A percentile compares a stretch with the other conserved stretches of the same genome.
phyloP scores from a whole-genome alignment of 768 basidiomycete genomes.

The Lepiota brunneoincarnata region DNA sequence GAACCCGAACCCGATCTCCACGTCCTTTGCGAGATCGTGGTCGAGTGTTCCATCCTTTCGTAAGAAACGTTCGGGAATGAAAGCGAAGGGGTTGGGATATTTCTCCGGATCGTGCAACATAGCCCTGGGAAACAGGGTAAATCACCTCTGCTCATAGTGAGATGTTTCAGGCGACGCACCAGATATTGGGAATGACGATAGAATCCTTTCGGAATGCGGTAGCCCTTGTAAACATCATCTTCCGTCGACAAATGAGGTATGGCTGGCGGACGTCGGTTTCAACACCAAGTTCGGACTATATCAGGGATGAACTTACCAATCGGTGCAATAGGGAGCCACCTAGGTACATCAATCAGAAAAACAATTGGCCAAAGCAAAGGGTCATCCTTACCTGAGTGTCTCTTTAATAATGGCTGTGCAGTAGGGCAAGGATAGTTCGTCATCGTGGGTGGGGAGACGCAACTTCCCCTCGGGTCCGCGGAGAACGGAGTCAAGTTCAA shows the following conservation, averaged over 20 bases:
- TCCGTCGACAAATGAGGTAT: conserved; percentile 24
- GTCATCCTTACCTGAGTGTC: conserved; percentile 17
- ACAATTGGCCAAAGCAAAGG: background rate
- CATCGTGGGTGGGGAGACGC: conserved; percentile 32
- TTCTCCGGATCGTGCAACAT: conserved; percentile 36
- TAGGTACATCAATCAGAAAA: background rate
- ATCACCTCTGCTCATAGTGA: background rate
- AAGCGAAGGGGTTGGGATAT: conserved; percentile 43
- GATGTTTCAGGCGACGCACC: conserved; percentile 15
- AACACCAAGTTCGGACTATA: background rate
- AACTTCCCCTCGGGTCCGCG: conserved; percentile 27
- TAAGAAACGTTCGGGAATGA: conserved; percentile 50
- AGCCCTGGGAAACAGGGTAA: conserved; percentile 23
- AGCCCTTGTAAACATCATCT: conserved; percentile 40
- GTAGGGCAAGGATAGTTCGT: conserved; percentile 32
- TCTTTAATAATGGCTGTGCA: conserved; percentile 32
- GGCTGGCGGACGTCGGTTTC: conserved; percentile 17
- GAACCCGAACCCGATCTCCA: conserved; percentile 51
- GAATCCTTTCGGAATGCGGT: conserved; percentile 38
- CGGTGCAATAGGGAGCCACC: conserved; percentile 26
- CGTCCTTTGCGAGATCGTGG: conserved; percentile 24
- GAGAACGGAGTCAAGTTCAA: conserved; percentile 30
- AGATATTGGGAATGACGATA: conserved; percentile 25
- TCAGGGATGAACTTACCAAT: conserved; percentile 18
- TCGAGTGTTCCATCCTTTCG: conserved; percentile 31